Evolutionary conservation across 2,329 filamentous ascomycete species (phyloP), one percentile per base, ranked within the genome.

Genomic region (Bertia moriformis): DNA sequence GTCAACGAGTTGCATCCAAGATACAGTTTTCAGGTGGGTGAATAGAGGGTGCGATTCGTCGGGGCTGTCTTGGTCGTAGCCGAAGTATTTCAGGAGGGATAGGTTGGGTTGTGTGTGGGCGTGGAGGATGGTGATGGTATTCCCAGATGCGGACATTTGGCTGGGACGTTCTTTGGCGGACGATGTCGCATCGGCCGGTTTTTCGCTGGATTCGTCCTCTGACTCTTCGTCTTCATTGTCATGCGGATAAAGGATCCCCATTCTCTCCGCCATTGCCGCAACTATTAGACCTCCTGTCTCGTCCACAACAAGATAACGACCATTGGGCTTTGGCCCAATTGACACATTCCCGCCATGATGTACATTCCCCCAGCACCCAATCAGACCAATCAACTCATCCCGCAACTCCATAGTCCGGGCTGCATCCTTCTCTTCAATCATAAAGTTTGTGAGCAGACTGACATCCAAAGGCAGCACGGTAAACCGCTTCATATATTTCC

Each of bases 281-380:
- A 80, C 71, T 1, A 84, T 53, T 18, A 85, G 55, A 2, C 80
- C 79, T 19, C 77, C 78, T 0, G 78, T 82, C 43, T 85, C 80
- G 50, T 85, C 80, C 1, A 83, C 66, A 1, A 81, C 68, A 1
- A 83, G 60, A 65, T 77, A 83, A 38, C 77, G 65, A 3, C 77
- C 73, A 17, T 35, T 35, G 17, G 32, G 32, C 15, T 35, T 35
- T 29, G 24, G n/a, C 24, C 10, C 24, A 29, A 29, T n/a, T 7
- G 32, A 17, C 32, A 18, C 10, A 35, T 35, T 18, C 7, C 32
- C 32, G 12, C 32, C 32, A 7, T 35, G 32, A 35, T 35, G 32
- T 15, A 35, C 32, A 35, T 35, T 35, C 7, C 10, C 32, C 32
- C 10, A 17, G 15, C 32, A 35, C 10, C 32, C 32, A 10, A 35